Conservation (phyloP, 306 rosid species). For the Corylus heterophylla region DNA sequence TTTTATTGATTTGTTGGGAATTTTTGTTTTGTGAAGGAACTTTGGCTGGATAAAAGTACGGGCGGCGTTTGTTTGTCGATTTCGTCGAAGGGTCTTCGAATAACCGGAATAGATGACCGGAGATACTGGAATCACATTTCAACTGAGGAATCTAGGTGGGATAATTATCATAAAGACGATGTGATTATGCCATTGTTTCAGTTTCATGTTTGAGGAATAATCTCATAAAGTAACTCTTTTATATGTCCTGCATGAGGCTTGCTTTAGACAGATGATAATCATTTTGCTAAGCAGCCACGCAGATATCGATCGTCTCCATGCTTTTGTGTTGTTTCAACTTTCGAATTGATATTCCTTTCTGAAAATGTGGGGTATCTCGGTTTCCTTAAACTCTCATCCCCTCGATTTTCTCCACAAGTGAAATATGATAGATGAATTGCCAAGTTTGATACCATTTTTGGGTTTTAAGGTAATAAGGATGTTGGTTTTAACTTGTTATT, state of each 20-base stretch:
- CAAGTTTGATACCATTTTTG: background rate
- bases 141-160: conserved; percentile 81
- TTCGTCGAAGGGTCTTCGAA: conserved; percentile 66
- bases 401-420: too few species aligned
- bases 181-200: background rate
- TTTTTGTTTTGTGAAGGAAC: conserved; percentile 48
- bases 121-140: conserved; percentile 88
- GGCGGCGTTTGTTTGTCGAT: conserved; percentile 68
- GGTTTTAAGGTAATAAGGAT: background rate
- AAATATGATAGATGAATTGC: background rate
- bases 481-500: background rate
- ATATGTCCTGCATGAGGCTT: background rate
- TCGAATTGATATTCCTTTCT: background rate
- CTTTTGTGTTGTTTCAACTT: background rate
- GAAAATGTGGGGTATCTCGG: background rate
- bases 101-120: conserved; percentile 91
- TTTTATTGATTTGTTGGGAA: background rate
- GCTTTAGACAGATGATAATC: background rate
- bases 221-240: background rate
- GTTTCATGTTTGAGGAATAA: background rate
- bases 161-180: background rate
- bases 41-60: conserved; percentile 70
- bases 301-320: background rate
- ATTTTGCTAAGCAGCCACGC: background rate
- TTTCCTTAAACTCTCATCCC: background rate